Percentiles rank a stretch among this genome's conserved stretches.
Evolutionary conservation across 2,329 filamentous ascomycete genomes (phyloP).

Genomic region (Colletotrichum echinochloae): DNA sequence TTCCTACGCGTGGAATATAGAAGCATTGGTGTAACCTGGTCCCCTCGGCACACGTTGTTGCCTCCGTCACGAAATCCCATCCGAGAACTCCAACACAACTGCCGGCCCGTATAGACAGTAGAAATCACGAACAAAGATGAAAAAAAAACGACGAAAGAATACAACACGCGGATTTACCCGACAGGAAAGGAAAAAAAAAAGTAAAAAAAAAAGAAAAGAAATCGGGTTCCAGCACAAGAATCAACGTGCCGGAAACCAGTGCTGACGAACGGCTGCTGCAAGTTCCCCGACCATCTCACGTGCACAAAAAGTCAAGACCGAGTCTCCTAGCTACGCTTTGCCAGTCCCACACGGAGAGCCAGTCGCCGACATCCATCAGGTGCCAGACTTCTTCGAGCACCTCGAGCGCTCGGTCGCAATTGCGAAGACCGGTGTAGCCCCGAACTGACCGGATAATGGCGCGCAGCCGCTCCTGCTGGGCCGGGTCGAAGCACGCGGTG

Average conservation of each 20-base stretch:
- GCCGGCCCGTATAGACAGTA: neutral
- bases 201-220: too few relatives aligned
- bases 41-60: conserved; percentile 12
- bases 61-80: conserved; percentile 22
- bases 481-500: conserved; percentile 66
- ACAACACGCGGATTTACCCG: conserved; percentile 38
- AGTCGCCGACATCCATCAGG: conserved; percentile 69
- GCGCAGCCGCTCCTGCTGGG: conserved; percentile 65
- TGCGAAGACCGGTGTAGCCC: conserved; percentile 70
- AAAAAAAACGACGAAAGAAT: conserved; percentile 28
- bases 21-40: conserved; percentile 10
- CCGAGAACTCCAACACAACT: conserved; percentile 27
- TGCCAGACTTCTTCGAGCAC: conserved; percentile 71
- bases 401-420: conserved; percentile 65
- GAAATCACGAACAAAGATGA: neutral
- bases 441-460: conserved; percentile 63
- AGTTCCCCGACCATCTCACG: conserved; percentile 45
- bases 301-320: conserved; percentile 68
- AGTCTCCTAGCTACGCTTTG: conserved; percentile 66
- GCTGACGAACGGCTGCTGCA: neutral
- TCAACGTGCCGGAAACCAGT: neutral
- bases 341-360: conserved; percentile 73
- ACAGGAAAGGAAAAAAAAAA: conserved; percentile 19
- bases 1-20: neutral
- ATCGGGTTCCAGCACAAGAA: too few relatives aligned